These are phyloP conservation scores for Penicillium ucsense DNA, from an alignment of 495 filamentous ascomycete genomes.

Conservation along the genomic window DNA sequence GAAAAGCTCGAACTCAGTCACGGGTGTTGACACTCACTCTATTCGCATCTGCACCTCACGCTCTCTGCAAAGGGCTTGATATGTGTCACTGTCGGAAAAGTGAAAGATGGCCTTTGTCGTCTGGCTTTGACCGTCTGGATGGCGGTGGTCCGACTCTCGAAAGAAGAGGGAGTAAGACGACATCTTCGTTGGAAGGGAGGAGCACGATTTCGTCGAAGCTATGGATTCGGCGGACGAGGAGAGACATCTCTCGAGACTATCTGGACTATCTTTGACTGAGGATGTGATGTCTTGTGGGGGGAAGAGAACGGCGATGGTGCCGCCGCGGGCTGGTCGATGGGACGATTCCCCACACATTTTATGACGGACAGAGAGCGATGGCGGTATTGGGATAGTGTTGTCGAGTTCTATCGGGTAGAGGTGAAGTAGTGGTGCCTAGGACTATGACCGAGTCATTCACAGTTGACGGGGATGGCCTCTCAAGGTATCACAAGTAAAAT, in stretches of 20 bases:
- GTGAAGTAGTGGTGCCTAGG: too few relatives aligned
- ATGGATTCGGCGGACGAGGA: constrained; percentile 21
- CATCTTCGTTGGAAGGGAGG: neutral
- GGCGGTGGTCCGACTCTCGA: constrained; percentile 10
- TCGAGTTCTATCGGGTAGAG: too few relatives aligned
- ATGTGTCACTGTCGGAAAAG: constrained; percentile 17
- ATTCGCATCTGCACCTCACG: constrained; percentile 23
- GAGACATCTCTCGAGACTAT: constrained; percentile 13
- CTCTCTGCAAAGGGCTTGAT: constrained; percentile 5
- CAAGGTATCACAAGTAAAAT: too few relatives aligned
- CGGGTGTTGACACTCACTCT: constrained; percentile 16
- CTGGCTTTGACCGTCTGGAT: neutral
- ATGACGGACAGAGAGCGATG: neutral
- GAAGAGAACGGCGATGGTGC: constrained; percentile 21
- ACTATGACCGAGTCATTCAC: neutral
- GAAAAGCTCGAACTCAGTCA: neutral
- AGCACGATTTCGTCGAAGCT: constrained; percentile 9
- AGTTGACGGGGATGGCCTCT: too few relatives aligned
- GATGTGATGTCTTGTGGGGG: constrained; percentile 6
- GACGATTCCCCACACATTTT: constrained; percentile 17
- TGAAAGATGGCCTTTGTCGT: constrained; percentile 23
- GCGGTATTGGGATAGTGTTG: neutral
- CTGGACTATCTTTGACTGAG: constrained; percentile 1
- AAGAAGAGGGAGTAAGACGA: constrained; percentile 30
- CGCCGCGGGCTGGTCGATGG: constrained; percentile 13